Evolutionary conservation across 345 rosid species (phyloP).

Genomic region (Syzygium oleosum): DNA sequence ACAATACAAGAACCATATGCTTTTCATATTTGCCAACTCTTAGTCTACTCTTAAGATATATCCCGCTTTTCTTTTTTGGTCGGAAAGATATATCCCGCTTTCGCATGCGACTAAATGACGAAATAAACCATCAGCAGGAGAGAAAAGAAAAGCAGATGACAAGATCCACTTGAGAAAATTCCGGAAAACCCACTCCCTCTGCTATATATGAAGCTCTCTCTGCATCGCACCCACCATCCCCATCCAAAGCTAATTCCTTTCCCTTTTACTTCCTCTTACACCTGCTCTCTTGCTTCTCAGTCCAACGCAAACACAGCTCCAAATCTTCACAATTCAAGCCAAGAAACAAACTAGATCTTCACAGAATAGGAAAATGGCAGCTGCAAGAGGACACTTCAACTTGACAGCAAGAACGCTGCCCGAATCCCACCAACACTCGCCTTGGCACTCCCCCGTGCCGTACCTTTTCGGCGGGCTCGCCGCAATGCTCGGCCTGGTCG

Average conservation of each 20-base stretch:
- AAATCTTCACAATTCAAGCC: neutral
- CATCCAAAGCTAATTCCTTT: neutral
- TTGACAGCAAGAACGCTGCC: conserved; percentile 7
- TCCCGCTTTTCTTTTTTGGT: neutral
- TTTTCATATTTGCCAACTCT: neutral
- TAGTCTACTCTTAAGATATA: neutral
- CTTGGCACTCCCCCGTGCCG: conserved; percentile 96
- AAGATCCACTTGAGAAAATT: neutral
- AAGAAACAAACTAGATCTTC: neutral
- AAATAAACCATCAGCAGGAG: neutral
- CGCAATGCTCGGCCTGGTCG: conserved; percentile 87
- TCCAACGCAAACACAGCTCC: neutral
- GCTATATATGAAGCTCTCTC: neutral
- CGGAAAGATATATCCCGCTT: neutral
- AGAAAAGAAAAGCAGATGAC: neutral
- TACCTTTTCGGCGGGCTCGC: conserved; percentile 92
- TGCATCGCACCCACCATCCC: neutral
- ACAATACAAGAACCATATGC: neutral
- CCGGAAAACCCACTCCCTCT: neutral
- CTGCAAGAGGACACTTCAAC: conserved; percentile 35
- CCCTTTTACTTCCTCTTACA: neutral
- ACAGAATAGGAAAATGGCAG: conserved; percentile 12
- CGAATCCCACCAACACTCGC: conserved; percentile 30
- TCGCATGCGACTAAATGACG: neutral
- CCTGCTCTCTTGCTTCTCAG: neutral